A percentile compares a stretch with the other conserved stretches of the same genome.
These are phyloP conservation scores for Calonectria crousiana DNA, from an alignment of 2,329 filamentous ascomycete genomes.

Conservation along the genomic window DNA sequence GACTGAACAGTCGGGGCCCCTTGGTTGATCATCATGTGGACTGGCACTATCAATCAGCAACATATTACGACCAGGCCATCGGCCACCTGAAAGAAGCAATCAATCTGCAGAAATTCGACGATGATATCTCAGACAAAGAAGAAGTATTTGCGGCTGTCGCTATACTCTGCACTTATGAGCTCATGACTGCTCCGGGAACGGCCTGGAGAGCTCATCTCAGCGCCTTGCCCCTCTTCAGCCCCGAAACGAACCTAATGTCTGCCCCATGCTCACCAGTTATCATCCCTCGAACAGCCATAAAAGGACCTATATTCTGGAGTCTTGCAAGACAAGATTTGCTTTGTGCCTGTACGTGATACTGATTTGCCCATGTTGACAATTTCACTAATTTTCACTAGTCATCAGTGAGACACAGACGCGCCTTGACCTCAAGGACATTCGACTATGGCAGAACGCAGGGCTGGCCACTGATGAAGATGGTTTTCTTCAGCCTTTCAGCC, in stretches of 20 bases:
- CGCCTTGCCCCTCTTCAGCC: constrained; percentile 72
- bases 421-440: constrained; percentile 70
- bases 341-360: constrained; percentile 31
- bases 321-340: constrained; percentile 37
- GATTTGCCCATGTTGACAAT: background rate
- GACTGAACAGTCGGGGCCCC: background rate
- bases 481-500: constrained; percentile 42
- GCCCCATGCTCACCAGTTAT: constrained; percentile 24
- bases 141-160: constrained; percentile 73
- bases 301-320: constrained; percentile 41
- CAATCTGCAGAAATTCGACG: constrained; percentile 53
- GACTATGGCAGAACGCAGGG: constrained; percentile 74
- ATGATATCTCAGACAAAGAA: constrained; percentile 42
- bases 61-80: constrained; percentile 39
- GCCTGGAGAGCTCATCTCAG: constrained; percentile 76
- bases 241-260: constrained; percentile 47
- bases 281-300: constrained; percentile 35
- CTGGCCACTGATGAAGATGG: constrained; percentile 57
- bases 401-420: constrained; percentile 43
- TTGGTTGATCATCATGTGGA: constrained; percentile 14
- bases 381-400: background rate
- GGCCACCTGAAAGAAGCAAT: constrained; percentile 31
- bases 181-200: constrained; percentile 72
- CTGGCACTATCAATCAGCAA: constrained; percentile 39
- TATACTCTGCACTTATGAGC: constrained; percentile 76